Percentiles rank a stretch among this genome's conserved stretches.
Conservation (phyloP, 441 rosid genomes). For the Aquilaria agallochum region DNA sequence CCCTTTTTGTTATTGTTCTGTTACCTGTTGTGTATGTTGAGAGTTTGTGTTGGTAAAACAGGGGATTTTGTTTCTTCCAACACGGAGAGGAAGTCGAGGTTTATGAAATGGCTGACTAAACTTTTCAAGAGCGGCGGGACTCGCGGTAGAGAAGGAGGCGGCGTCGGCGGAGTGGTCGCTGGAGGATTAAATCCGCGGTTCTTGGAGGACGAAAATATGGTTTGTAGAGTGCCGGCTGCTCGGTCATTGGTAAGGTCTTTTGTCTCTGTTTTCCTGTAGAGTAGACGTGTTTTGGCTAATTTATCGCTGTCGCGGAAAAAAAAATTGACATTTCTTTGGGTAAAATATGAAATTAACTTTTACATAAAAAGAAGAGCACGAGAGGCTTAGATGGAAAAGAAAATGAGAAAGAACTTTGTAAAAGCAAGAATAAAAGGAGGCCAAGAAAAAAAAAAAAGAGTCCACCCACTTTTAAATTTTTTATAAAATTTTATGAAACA, state of each 20-base stretch:
- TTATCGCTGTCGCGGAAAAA: background rate
- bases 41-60: conserved; percentile 32
- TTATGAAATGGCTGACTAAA: conserved; percentile 91
- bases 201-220: conserved; percentile 78
- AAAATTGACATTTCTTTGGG: background rate
- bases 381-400: background rate
- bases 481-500: too few relatives aligned
- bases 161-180: conserved; percentile 8
- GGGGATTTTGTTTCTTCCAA: conserved; percentile 71
- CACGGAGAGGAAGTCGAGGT: conserved; percentile 75
- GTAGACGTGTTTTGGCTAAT: background rate
- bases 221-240: conserved; percentile 56
- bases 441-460: too few relatives aligned
- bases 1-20: background rate
- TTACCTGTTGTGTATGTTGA: conserved; percentile 6
- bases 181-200: conserved; percentile 49
- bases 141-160: conserved; percentile 25
- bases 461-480: too few relatives aligned
- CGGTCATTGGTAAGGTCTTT: conserved; percentile 52
- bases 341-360: background rate
- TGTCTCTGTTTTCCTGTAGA: background rate
- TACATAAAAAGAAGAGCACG: background rate
- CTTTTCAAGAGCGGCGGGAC: conserved; percentile 58
- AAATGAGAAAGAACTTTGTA: background rate
- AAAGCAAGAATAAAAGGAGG: too few relatives aligned